These are phyloP conservation scores for Lactifluus volemus DNA, from an alignment of 768 basidiomycete species.

Conservation along the genomic window DNA sequence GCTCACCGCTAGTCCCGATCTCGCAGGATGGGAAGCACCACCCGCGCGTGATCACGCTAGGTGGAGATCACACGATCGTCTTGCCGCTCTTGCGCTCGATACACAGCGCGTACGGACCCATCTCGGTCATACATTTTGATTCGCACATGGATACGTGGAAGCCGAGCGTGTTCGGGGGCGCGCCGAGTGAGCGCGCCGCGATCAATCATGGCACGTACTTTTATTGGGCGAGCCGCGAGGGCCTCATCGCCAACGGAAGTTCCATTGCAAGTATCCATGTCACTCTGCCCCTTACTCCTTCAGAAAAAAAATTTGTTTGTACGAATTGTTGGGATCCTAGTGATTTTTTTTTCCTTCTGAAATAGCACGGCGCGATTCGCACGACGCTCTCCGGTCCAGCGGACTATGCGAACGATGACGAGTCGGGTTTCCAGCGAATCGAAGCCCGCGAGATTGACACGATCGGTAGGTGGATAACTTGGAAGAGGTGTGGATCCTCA, in stretches of 20 bases:
- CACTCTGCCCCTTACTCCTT: background rate
- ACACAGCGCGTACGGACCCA: slow-evolving; percentile 66
- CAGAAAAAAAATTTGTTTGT: slow-evolving; percentile 13
- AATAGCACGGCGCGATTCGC: slow-evolving; percentile 85
- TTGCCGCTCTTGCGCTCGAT: slow-evolving; percentile 60
- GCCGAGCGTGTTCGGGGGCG: slow-evolving; percentile 64
- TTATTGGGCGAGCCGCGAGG: slow-evolving; percentile 80
- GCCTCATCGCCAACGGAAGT: slow-evolving; percentile 65
- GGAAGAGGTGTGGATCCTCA: background rate
- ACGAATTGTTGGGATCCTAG: slow-evolving; percentile 65
- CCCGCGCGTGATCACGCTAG: slow-evolving; percentile 73
- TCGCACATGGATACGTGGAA: slow-evolving; percentile 80
- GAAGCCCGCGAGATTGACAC: slow-evolving; percentile 82
- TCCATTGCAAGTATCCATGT: slow-evolving; percentile 69
- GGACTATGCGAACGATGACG: slow-evolving; percentile 72
- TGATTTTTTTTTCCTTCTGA: slow-evolving; percentile 36
- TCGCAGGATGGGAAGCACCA: slow-evolving; percentile 66
- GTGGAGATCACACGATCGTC: slow-evolving; percentile 84
- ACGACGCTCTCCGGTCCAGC: slow-evolving; percentile 72
- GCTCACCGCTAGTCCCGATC: slow-evolving; percentile 46
- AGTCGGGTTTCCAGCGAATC: slow-evolving; percentile 72
- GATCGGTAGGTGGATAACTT: slow-evolving; percentile 39
- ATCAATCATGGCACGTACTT: slow-evolving; percentile 90
- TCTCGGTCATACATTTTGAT: slow-evolving; percentile 83
- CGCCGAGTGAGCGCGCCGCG: slow-evolving; percentile 60